These are phyloP conservation scores for Panaeolus cyanescens DNA, from an alignment of 768 basidiomycete genomes.

Conservation along the genomic window DNA sequence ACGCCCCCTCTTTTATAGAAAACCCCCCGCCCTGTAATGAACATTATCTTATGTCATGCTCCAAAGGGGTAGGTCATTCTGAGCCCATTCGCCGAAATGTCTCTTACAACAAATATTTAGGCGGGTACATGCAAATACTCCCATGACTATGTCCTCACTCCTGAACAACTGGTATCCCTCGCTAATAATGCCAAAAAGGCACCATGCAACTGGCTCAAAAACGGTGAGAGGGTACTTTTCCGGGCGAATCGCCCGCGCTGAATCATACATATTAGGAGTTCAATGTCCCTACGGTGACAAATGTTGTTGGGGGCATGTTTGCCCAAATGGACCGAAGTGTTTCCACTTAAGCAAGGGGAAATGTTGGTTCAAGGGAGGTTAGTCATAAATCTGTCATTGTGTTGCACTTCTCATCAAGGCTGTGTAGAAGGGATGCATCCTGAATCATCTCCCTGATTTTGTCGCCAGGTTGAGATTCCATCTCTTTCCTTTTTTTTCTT, in stretches of 20 bases:
- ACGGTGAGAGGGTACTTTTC: constrained; percentile 43
- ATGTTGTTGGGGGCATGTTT: constrained; percentile 85
- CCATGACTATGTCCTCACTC: constrained; percentile 73
- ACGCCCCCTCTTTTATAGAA: constrained; percentile 43
- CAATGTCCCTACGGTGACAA: constrained; percentile 73
- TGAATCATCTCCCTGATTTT: constrained; percentile 19
- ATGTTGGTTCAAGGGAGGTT: constrained; percentile 86
- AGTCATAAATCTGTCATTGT: constrained; percentile 12
- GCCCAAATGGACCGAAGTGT: constrained; percentile 77
- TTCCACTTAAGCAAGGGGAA: constrained; percentile 76
- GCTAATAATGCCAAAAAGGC: constrained; percentile 82
- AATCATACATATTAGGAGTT: constrained; percentile 44
- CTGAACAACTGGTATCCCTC: constrained; percentile 71
- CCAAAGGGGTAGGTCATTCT: constrained; percentile 73
- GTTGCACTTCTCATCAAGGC: not conserved
- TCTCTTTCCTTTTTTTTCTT: not conserved
- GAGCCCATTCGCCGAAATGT: constrained; percentile 5
- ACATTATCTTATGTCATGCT: constrained; percentile 80
- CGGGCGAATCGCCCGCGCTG: not conserved
- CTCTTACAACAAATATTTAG: constrained; percentile 32
- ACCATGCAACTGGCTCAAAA: constrained; percentile 84
- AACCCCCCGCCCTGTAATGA: constrained; percentile 86
- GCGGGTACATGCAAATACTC: constrained; percentile 77
- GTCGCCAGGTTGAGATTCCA: no score
- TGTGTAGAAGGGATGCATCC: constrained; percentile 47